phyloP scores from a whole-genome alignment of 108 stramenopile species.

The Cyclotella atomus region DNA sequence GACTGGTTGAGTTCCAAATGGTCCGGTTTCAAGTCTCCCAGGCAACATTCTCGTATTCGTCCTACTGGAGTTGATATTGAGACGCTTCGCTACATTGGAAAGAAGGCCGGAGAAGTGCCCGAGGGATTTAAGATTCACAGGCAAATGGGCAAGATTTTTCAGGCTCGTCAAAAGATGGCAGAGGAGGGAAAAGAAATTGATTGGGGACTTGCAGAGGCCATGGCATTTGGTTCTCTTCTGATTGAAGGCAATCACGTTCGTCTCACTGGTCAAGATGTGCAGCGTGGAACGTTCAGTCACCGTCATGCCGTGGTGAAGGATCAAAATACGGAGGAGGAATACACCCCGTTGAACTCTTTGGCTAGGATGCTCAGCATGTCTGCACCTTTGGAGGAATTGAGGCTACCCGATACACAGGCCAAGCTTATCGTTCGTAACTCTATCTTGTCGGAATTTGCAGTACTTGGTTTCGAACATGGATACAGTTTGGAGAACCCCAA shows the following conservation, averaged over 20 bases:
- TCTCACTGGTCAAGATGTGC: conserved; percentile 98
- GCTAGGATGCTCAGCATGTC: conserved; percentile 82
- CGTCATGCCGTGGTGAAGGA: conserved; percentile 98
- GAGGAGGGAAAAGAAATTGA: conserved; percentile 92
- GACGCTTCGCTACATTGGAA: conserved; percentile 80
- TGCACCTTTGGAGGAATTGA: conserved; percentile 79
- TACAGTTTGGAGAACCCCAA: conserved; percentile 98
- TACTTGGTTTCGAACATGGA: conserved; percentile 99
- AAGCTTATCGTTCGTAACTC: conserved; percentile 93
- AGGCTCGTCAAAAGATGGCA: conserved; percentile 81
- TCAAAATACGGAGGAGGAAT: conserved; percentile 91
- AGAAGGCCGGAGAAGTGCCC: conserved; percentile 83
- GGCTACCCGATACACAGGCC: conserved; percentile 86
- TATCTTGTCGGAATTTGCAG: conserved; percentile 96
- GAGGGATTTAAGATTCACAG: conserved; percentile 92
- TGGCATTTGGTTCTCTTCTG: conserved; percentile 96
- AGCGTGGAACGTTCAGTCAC: conserved; percentile 97
- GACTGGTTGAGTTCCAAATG: conserved; percentile 96
- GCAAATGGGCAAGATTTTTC: conserved; percentile 92
- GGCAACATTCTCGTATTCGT: conserved; percentile 86
- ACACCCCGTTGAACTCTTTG: conserved; percentile 92
- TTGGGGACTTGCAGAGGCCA: conserved; percentile 99
- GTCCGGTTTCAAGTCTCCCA: conserved; percentile 94
- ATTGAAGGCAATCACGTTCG: conserved; percentile 98
- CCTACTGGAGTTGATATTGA: conserved; percentile 94